These are phyloP conservation scores for Dothistroma septosporum DNA, from an alignment of 2,329 filamentous ascomycete genomes.

Conservation along the genomic window DNA sequence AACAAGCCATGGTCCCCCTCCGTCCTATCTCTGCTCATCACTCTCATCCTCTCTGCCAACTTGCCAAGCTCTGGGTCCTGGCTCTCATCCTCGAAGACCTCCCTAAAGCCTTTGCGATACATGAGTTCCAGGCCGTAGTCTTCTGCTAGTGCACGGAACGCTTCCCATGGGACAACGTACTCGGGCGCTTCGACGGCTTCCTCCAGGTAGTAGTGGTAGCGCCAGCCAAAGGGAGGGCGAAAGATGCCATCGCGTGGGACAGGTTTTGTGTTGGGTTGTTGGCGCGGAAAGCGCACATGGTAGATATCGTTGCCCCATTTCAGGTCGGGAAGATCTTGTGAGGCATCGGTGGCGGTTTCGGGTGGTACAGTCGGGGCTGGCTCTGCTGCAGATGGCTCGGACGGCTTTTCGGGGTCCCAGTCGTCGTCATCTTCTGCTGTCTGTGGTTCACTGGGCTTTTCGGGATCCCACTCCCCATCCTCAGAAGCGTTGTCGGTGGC, in stretches of 20 bases:
- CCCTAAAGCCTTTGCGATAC: conserved; percentile 84
- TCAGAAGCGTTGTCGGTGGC: conserved; percentile 35
- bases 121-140: conserved; percentile 95
- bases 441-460: conserved; percentile 44
- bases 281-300: conserved; percentile 77
- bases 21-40: conserved; percentile 63
- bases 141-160: conserved; percentile 89
- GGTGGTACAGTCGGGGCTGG: conserved; percentile 17
- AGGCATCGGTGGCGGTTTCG: background rate
- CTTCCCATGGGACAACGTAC: conserved; percentile 97
- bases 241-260: conserved; percentile 79
- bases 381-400: conserved; percentile 38
- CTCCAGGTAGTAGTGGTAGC: conserved; percentile 93
- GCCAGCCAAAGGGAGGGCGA: conserved; percentile 93
- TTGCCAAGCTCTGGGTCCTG: conserved; percentile 75
- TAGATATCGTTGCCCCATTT: conserved; percentile 95
- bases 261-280: conserved; percentile 36
- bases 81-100: conserved; percentile 90
- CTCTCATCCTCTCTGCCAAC: conserved; percentile 92
- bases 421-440: conserved; percentile 31
- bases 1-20: conserved; percentile 52
- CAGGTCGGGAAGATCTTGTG: conserved; percentile 36
- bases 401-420: conserved; percentile 43
- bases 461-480: conserved; percentile 35
- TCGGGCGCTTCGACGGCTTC: conserved; percentile 97